phyloP scores from a whole-genome alignment of 495 filamentous ascomycete genomes.

The Neurospora sp. region DNA sequence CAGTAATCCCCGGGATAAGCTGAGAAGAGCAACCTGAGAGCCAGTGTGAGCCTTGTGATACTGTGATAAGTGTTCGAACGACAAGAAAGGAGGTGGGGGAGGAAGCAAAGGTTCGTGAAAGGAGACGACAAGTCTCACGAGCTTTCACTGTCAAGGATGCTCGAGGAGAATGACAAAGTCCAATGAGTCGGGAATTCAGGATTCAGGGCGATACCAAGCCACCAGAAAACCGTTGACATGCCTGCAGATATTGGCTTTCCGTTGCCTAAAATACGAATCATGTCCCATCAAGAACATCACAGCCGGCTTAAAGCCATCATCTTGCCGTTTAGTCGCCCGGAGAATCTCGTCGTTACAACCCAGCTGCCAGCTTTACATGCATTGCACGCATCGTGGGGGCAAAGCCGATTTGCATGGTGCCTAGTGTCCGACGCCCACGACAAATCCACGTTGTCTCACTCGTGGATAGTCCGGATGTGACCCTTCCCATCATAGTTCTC shows the following conservation, averaged over 20 bases:
- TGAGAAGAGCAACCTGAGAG: background rate
- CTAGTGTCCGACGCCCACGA: background rate
- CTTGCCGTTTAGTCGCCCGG: background rate
- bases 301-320: background rate
- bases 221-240: background rate
- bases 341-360: background rate
- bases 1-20: background rate
- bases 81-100: background rate
- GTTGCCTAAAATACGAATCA: background rate
- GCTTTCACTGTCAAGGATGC: background rate
- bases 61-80: background rate
- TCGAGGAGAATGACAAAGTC: background rate
- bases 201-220: background rate
- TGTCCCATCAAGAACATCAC: background rate
- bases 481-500: background rate
- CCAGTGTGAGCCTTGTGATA: background rate
- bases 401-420: background rate
- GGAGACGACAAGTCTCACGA: background rate
- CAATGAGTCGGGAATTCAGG: background rate
- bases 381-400: background rate
- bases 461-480: background rate
- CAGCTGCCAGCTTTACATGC: background rate
- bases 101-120: background rate
- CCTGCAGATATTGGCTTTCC: background rate
- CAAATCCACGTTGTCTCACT: background rate